Evolutionary conservation across 1,284 basidiomycete genomes (phyloP).

Genomic region (Boletellus deceptivus): DNA sequence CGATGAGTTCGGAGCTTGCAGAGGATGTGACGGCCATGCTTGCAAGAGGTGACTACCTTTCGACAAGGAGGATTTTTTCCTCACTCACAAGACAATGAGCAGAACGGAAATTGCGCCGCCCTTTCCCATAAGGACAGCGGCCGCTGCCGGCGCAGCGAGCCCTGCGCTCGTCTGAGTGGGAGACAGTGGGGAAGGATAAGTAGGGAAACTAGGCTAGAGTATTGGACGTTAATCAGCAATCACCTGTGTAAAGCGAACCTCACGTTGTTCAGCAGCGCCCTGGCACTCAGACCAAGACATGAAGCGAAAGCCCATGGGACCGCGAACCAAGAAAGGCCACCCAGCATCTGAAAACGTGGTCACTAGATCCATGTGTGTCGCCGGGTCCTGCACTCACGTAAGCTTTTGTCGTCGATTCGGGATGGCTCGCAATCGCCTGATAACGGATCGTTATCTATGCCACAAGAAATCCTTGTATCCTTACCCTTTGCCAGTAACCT

Average conservation of each 20-base stretch:
- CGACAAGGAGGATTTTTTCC: too few species aligned
- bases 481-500: slow-evolving; percentile 52
- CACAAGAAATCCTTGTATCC: slow-evolving; percentile 3
- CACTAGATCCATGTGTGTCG: neutral
- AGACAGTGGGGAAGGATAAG: slow-evolving; percentile 51
- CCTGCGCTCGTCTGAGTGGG: slow-evolving; percentile 50
- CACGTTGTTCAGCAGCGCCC: slow-evolving; percentile 48
- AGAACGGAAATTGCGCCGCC: slow-evolving; percentile 51
- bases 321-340: slow-evolving; percentile 62
- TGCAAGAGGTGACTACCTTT: slow-evolving; percentile 6
- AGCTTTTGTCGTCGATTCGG: slow-evolving; percentile 48
- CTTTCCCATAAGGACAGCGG: slow-evolving; percentile 50
- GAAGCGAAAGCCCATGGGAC: slow-evolving; percentile 60
- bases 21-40: slow-evolving; percentile 61
- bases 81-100: slow-evolving; percentile 51
- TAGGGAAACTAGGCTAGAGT: slow-evolving; percentile 47
- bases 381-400: slow-evolving; percentile 35
- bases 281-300: slow-evolving; percentile 53
- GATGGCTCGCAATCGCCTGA: slow-evolving; percentile 49
- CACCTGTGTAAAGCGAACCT: slow-evolving; percentile 1
- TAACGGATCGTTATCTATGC: neutral
- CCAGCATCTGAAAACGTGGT: slow-evolving; percentile 45
- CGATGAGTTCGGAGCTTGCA: slow-evolving; percentile 59
- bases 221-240: neutral
- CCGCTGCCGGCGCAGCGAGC: slow-evolving; percentile 53